Conservation (phyloP, 225 moss, liverwort and hornwort genomes). For the Marchantia paleacea region DNA sequence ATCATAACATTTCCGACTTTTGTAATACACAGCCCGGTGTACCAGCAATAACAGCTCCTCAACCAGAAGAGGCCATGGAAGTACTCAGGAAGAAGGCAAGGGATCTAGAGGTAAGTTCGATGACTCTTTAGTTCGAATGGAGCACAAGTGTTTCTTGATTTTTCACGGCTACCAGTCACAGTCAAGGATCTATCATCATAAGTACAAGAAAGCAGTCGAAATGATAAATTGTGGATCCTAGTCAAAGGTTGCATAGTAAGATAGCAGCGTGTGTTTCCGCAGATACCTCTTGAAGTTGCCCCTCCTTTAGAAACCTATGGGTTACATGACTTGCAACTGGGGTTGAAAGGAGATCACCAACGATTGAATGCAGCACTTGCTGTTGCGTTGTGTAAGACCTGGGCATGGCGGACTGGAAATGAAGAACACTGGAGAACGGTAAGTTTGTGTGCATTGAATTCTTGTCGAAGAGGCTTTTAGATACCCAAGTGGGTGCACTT, state of each 20-base stretch:
- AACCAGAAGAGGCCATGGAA: slow-evolving; percentile 85
- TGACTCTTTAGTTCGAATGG: background rate
- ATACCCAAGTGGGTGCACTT: background rate
- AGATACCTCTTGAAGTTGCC: slow-evolving; percentile 69
- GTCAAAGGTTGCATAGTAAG: background rate
- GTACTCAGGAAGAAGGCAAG: slow-evolving; percentile 65
- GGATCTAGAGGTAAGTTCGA: slow-evolving; percentile 55
- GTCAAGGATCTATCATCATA: too few relatives aligned
- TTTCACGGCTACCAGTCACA: background rate
- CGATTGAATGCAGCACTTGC: slow-evolving; percentile 93
- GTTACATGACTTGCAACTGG: slow-evolving; percentile 61
- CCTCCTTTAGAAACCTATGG: slow-evolving; percentile 69
- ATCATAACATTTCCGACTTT: background rate
- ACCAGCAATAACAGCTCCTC: slow-evolving; percentile 93
- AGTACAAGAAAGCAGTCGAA: too few relatives aligned
- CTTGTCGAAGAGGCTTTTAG: background rate
- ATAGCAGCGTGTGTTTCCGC: slow-evolving; percentile 15
- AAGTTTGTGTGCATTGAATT: background rate
- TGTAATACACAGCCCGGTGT: slow-evolving; percentile 71
- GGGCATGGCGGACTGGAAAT: slow-evolving; percentile 69
- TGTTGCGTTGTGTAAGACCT: slow-evolving; percentile 77
- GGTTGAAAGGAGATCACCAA: slow-evolving; percentile 86
- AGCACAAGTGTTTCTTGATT: background rate
- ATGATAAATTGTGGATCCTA: background rate
- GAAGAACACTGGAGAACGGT: slow-evolving; percentile 46